These are phyloP conservation scores for Nemania sp. DNA, from an alignment of 2,329 filamentous ascomycete species.

Conservation along the genomic window DNA sequence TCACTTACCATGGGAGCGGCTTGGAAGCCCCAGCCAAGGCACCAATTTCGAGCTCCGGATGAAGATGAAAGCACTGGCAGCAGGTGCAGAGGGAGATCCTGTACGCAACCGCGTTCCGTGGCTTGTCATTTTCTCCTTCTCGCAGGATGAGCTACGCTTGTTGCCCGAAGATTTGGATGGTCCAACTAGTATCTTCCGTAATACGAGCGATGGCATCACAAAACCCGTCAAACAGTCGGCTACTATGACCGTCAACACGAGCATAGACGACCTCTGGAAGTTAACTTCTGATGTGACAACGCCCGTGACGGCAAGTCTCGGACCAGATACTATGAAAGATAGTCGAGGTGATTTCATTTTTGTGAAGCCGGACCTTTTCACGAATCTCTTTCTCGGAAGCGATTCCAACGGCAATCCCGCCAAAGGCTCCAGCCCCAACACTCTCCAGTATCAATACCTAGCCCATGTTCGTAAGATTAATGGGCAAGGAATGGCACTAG, in stretches of 20 bases:
- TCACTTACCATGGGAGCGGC: conserved; percentile 58
- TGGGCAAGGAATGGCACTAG: conserved; percentile 53
- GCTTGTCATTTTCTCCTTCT: conserved; percentile 56
- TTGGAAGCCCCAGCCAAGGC: conserved; percentile 37
- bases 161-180: conserved; percentile 15
- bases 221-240: conserved; percentile 38
- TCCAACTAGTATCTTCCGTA: conserved; percentile 36
- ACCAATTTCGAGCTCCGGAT: conserved; percentile 14
- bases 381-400: conserved; percentile 42
- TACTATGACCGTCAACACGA: conserved; percentile 43
- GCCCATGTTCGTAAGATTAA: conserved; percentile 58
- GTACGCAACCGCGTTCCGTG: conserved; percentile 52
- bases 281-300: conserved; percentile 14
- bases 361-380: conserved; percentile 46
- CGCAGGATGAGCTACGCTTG: conserved; percentile 53
- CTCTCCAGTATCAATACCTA: conserved; percentile 49
- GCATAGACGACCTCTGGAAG: conserved; percentile 34
- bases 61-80: conserved; percentile 9
- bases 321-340: conserved; percentile 20
- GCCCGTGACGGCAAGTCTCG: conserved; percentile 2
- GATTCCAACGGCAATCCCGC: conserved; percentile 8
- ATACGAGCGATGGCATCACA: conserved; percentile 32
- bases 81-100: neutral
- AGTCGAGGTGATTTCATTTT: conserved; percentile 50
- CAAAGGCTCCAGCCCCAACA: conserved; percentile 30